Base-by-base conservation (phyloP, 768 basidiomycete genomes). In the Tulasnella sp. region DNA sequence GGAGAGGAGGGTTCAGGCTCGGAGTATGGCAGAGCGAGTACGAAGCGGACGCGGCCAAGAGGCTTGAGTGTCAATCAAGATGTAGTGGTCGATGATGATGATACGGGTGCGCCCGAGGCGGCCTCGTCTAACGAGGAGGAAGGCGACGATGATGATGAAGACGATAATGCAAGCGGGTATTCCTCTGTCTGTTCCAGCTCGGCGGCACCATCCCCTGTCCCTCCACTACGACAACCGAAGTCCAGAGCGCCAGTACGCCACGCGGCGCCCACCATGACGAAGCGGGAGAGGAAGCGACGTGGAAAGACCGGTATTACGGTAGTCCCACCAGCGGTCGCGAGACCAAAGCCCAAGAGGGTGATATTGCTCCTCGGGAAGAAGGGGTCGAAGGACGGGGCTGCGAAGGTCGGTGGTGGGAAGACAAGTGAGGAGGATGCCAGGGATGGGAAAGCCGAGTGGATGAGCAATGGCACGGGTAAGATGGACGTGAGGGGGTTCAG, bases 401-500 rank as follows among this genome's bases (percentile, higher is more conserved):
- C 68, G 7, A 67, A 65, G 53, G 65, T 50, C 34, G 34, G 34
- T 38, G 15, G 34, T 15, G 34, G 5, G 34, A 38, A 38, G 27
- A 70, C 65, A 27, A 64, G 49, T 0, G 65, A 64, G 22, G 66
- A 66, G 9, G 64, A 31, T 12, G 70, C 12, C 74, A 57, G 29
- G 8, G 63, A 54, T 10, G 63, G 45, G 2, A 9, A 34, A n/a
- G 43, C 52, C 38, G 63, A 63, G 67, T 87, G 85, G 85, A 73
- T 70, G 66, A 75, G 71, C 68, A 87, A 84, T 70, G 85, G 85
- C 62, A 78, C 79, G 30, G 85, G 85, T 52, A 73, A 85, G 65
- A 69, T 87, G 60, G 85, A 87, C 68, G 84, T 87, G 54, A 74
- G 85, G 54, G 85, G 85, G 54, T 87, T 87, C 69, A 73, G 84